Evolutionary conservation across 768 basidiomycete genomes (phyloP).

Genomic region (Leucogyrophana mollusca): DNA sequence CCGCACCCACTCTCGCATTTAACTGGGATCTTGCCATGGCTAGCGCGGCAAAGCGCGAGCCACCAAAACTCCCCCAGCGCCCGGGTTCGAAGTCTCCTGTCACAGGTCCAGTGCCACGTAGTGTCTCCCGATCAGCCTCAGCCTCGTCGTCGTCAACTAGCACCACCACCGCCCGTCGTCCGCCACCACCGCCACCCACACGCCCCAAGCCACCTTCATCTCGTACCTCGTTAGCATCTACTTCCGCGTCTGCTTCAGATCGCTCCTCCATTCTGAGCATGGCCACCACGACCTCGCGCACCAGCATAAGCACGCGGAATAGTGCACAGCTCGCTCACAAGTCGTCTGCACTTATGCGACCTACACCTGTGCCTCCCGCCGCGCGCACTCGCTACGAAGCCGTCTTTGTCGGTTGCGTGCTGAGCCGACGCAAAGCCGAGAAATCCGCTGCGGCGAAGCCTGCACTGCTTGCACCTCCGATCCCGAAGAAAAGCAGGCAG

Average conservation of each 20-base stretch:
- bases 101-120: constrained; percentile 28
- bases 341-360: constrained; percentile 40
- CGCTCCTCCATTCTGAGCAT: constrained; percentile 61
- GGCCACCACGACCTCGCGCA: constrained; percentile 37
- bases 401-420: constrained; percentile 61
- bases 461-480: constrained; percentile 31
- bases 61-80: constrained; percentile 51
- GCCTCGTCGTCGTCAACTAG: constrained; percentile 35
- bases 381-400: constrained; percentile 66
- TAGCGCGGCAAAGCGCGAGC: constrained; percentile 25
- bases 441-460: constrained; percentile 26
- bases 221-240: constrained; percentile 35
- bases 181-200: constrained; percentile 38
- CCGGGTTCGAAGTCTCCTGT: constrained; percentile 24
- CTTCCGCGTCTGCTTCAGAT: constrained; percentile 50
- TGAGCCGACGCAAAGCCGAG: constrained; percentile 43
- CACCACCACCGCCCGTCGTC: constrained; percentile 39
- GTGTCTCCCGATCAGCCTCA: constrained; percentile 30
- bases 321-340: constrained; percentile 23
- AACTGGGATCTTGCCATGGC: constrained; percentile 52
- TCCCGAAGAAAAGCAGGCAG: constrained; percentile 45
- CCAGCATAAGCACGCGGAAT: constrained; percentile 33
- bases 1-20: constrained; percentile 39
- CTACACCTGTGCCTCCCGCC: constrained; percentile 65
- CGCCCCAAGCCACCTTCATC: constrained; percentile 32